A percentile compares a stretch with the other conserved stretches of the same genome.
Evolutionary conservation across 2,329 filamentous ascomycete species (phyloP).

Genomic region (Talaromyces islandicus): DNA sequence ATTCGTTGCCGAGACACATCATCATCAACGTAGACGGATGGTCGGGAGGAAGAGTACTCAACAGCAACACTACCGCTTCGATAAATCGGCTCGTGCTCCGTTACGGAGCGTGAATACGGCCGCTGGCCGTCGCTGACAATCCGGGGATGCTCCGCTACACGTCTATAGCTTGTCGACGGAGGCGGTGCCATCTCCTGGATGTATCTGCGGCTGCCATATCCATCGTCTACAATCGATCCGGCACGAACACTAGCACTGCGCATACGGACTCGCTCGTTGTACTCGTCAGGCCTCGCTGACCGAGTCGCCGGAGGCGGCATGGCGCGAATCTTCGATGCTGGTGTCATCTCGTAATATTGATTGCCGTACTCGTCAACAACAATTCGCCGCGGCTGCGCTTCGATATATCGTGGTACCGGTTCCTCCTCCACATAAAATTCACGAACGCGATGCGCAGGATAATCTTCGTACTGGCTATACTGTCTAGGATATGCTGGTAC

Average conservation of each 20-base stretch:
- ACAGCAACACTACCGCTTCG: slow-evolving; percentile 36
- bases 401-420: slow-evolving; percentile 43
- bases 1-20: slow-evolving; percentile 54
- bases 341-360: slow-evolving; percentile 61
- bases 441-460: slow-evolving; percentile 28
- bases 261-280: slow-evolving; percentile 25
- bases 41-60: slow-evolving; percentile 32
- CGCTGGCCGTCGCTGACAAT: slow-evolving; percentile 25
- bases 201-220: slow-evolving; percentile 35
- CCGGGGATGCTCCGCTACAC: slow-evolving; percentile 32
- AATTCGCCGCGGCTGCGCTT: slow-evolving; percentile 57
- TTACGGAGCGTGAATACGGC: slow-evolving; percentile 25
- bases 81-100: slow-evolving; percentile 28
- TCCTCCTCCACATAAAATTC: slow-evolving; percentile 38
- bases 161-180: slow-evolving; percentile 34
- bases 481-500: slow-evolving; percentile 25
- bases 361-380: slow-evolving; percentile 78
- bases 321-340: slow-evolving; percentile 28
- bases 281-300: slow-evolving; percentile 26
- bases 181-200: slow-evolving; percentile 42
- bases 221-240: slow-evolving; percentile 37
- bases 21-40: slow-evolving; percentile 55
- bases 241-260: slow-evolving; percentile 32
- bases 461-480: slow-evolving; percentile 33
- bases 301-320: slow-evolving; percentile 29